Conservation (phyloP, 768 basidiomycete species). For the Sistotremastrum niveocremeum region DNA sequence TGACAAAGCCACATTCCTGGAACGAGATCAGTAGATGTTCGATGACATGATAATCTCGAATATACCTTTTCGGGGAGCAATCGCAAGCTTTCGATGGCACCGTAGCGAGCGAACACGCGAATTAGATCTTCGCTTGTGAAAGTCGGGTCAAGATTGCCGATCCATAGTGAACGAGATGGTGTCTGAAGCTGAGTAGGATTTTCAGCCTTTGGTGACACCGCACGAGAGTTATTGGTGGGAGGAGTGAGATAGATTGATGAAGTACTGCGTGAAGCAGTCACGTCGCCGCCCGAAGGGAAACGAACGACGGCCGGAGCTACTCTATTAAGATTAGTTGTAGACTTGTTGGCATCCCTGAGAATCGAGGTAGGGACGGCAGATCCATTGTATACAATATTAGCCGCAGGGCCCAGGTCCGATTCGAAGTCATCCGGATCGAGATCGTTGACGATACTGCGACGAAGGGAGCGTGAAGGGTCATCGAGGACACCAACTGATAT, state of each 20-base stretch:
- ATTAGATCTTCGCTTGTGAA: constrained; percentile 92
- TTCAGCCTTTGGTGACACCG: constrained; percentile 77
- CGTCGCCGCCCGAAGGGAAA: constrained; percentile 46
- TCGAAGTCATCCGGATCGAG: constrained; percentile 11
- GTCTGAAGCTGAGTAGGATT: constrained; percentile 69
- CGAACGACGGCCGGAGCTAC: constrained; percentile 40
- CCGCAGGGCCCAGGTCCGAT: constrained; percentile 21
- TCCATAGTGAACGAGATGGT: constrained; percentile 94
- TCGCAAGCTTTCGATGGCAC: constrained; percentile 90
- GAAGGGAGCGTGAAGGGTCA: constrained; percentile 58
- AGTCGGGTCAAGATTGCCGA: constrained; percentile 91
- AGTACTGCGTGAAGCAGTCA: constrained; percentile 33
- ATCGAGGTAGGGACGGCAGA: constrained; percentile 9
- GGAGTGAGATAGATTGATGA: constrained; percentile 59
- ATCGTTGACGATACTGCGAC: constrained; percentile 51
- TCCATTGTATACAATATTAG: constrained; percentile 7
- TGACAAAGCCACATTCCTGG: constrained; percentile 98
- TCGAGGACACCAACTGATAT: constrained; percentile 84
- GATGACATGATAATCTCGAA: constrained; percentile 3
- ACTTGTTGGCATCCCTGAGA: constrained; percentile 38
- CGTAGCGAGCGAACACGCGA: constrained; percentile 91
- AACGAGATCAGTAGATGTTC: constrained; percentile 1
- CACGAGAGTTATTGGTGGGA: constrained; percentile 45
- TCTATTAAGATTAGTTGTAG: constrained; percentile 28
- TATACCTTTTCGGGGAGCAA: constrained; percentile 92